Evolutionary conservation across 2,329 filamentous ascomycete genomes (phyloP), one percentile per base, ranked within the genome.

Genomic region (Parastagonospora avenae): DNA sequence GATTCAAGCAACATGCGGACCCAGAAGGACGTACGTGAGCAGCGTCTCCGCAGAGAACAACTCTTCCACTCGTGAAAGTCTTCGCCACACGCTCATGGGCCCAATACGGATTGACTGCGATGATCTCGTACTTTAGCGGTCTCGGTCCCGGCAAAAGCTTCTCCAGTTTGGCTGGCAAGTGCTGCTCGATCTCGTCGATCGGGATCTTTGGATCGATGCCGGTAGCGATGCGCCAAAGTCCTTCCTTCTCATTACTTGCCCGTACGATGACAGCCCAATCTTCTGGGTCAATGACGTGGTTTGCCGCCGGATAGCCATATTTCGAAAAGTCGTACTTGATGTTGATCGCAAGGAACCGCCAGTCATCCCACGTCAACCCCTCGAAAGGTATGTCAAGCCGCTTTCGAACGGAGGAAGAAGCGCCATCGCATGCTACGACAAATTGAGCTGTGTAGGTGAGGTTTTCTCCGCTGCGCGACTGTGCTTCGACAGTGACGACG

Each of bases 201-300:
- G 39, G 39, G 24, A 42, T 42, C 11, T 30, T 14, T 12, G 39
- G 39, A n/a, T 42, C 39, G 8, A 42, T 42, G 6, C 39, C 39
- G 4, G 39, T 42, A 4, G 39, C 39, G 24, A 42, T 30, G 24
- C 39, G 39, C 39, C 39, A 42, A 8, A 42, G 19, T 9, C 39
- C 39, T 42, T 42, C 39, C 24, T 42, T 42, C n/a, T 42, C 39
- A n/a, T 42, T 28, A 29, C 39, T 42, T 29, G 39, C 39, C 7
- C 39, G 39, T 8, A 42, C 39, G 14, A 42, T 42, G 12, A 42
- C 39, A n/a, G 39, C 39, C 39, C 39, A 42, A 30, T 42, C 24
- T 29, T 42, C 39, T 29, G 27, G n/a, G 14, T 42, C 39, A 14
- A 42, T 42, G 5, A 42, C 39, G 10, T 42, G 39, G 27, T 42